A percentile compares a stretch with the other conserved stretches of the same genome.
These are phyloP conservation scores for Tylopilus sp. DNA, from an alignment of 1,284 basidiomycete species.

Conservation along the genomic window DNA sequence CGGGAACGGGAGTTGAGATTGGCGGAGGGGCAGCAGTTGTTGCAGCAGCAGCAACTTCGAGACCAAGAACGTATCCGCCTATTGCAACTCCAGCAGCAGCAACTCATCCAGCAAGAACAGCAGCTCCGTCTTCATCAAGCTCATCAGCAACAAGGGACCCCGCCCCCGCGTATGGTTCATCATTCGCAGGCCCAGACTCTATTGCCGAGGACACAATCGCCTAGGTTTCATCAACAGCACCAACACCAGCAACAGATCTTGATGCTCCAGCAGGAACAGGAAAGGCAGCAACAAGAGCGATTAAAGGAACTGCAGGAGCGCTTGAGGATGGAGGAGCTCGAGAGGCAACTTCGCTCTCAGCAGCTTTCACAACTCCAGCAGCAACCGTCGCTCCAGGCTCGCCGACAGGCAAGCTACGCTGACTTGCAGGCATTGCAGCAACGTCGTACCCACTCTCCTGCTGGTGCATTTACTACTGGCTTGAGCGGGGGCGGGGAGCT, in stretches of 20 bases:
- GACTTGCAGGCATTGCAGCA: conserved; percentile 34
- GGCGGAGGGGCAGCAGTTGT: conserved; percentile 41
- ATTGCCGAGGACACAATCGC: conserved; percentile 67
- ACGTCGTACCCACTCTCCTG: conserved; percentile 52
- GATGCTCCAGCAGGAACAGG: conserved; percentile 59
- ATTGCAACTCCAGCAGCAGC: conserved; percentile 41
- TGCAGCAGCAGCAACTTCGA: conserved; percentile 39
- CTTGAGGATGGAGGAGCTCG: conserved; percentile 58
- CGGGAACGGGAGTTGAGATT: conserved; percentile 37
- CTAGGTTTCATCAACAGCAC: conserved; percentile 65
- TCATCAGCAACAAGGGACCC: conserved; percentile 51
- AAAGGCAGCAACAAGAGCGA: conserved; percentile 45
- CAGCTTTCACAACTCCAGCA: conserved; percentile 52
- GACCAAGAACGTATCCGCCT: conserved; percentile 42
- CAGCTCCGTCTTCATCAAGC: conserved; percentile 41
- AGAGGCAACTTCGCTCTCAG: conserved; percentile 54
- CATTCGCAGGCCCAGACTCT: conserved; percentile 41
- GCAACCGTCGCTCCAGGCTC: conserved; percentile 43
- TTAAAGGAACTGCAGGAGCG: conserved; percentile 59
- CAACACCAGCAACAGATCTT: conserved; percentile 67
- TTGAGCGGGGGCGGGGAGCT: conserved; percentile 19
- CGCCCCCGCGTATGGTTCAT: conserved; percentile 61
- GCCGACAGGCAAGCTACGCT: conserved; percentile 37
- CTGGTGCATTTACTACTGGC: conserved; percentile 30
- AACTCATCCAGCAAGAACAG: conserved; percentile 36